Base-by-base conservation (phyloP, 1,284 basidiomycete genomes). In the Rhodotorula sp. region DNA sequence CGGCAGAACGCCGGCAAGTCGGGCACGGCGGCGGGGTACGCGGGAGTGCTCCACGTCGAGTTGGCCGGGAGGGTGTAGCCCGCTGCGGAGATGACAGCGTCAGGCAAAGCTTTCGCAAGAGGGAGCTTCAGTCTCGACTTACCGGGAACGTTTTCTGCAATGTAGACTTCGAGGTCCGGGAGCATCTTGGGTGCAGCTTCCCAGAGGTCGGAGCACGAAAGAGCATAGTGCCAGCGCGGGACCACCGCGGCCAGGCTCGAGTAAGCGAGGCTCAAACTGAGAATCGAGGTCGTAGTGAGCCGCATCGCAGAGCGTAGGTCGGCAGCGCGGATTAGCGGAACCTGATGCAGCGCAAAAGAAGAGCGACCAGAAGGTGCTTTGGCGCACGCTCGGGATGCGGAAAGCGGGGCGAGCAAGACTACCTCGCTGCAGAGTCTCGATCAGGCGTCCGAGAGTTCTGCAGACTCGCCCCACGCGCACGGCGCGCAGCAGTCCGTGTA, bases 1-100 rank as follows among this genome's bases (percentile, higher is more conserved):
- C 72, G 70, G 55, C 74, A 76, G 68, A 76, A 74, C 0, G 56
- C 68, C 2, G 72, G 54, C 1, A 76, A 60, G 31, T 67, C 64
- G 18, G 69, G 67, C 3, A 76, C 74, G 2, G 67, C 54, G 67
- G 38, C 31, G 3, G 57, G 64, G 67, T 71, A 66, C 2, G 60
- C 64, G 12, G 50, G 43, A 6, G 63, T 60, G 3, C 48, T 16
- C 21, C 43, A 69, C 3, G 54, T 16, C 26, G 52, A 58, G 21
- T 48, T 47, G 12, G 58, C 12, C 14, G 68, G 45, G 16, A 67
- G 60, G 31, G 62, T 66, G 43, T 61, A 58, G 45, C 61, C 61
- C 15, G 52, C 68, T 56, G 34, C 50, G 19, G 4, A 3, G 38
- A 60, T 26, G n/a, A 55, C n/a, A 38, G 34, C 14, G n/a, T 55